Base-by-base conservation (phyloP, 192 early-diverging fungal genomes). In the Coemansia sp. region DNA sequence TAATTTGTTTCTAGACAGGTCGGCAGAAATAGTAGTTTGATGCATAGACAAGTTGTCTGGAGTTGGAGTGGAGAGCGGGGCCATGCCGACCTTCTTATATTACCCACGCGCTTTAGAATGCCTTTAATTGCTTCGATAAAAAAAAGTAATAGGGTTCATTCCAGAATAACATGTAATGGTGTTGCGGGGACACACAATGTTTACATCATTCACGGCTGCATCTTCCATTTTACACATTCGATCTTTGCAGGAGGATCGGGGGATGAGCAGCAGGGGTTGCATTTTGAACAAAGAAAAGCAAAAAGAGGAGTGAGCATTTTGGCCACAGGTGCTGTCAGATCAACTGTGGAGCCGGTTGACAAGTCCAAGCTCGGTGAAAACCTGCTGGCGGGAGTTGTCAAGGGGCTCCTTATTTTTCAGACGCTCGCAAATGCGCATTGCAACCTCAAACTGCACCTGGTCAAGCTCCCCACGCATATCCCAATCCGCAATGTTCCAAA, bases 401-500 rank as follows among this genome's bases (percentile, higher is more conserved):
- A 74, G 56, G 32, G 67, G 59, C 75, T 70, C 71, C 0, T 68
- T 61, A 46, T 67, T 73, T 32, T 67, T 68, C 10, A 82, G 67
- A 6, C 54, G 80, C 67, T 76, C 74, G 61, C 80, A 82, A 22
- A 92, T 63, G 66, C 90, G 88, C 91, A 95, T 92, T 0, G 90
- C 90, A 3, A 92, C 90, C 32, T 88, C 83, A 72, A 94, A 95
- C 79, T 95, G 90, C 59, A 94, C 93, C 50, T 84, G 61, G 57
- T 93, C 91, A 67, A 95, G 74, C 56, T 91, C 92, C n/a, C 93
- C 93, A 61, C 90, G 87, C 21, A 71, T 66, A 61, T 91, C 89
- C 91, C 91, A 92, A 61, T 94, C 92, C 20, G 90, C 84, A 29
- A 89, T 66, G 46, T 80, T 71, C 91, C 92, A 94, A 7, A 95